Evolutionary conservation across 345 rosid genomes (phyloP).

Genomic region (Salix caprea): DNA sequence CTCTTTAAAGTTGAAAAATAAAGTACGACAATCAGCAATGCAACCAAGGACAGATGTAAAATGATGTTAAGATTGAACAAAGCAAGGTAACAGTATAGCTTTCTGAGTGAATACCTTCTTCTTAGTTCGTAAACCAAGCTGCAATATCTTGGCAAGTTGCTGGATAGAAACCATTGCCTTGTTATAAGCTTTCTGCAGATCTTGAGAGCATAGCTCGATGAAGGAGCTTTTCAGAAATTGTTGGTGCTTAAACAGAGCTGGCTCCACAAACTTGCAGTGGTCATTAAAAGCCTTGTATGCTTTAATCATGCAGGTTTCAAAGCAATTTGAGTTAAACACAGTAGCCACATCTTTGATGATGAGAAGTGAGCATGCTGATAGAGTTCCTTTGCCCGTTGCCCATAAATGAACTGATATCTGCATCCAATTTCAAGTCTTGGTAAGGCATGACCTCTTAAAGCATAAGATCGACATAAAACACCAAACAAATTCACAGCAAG

Average conservation of each 20-base stretch:
- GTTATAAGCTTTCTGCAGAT: constrained; percentile 61
- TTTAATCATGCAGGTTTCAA: constrained; percentile 54
- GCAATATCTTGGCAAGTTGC: constrained; percentile 71
- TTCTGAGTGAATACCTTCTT: constrained; percentile 56
- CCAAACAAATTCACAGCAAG: neutral
- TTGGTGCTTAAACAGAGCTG: constrained; percentile 36
- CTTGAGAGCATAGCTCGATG: constrained; percentile 71
- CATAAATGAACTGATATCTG: constrained; percentile 75
- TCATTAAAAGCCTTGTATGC: constrained; percentile 62
- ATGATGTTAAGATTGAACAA: constrained; percentile 4
- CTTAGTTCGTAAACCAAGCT: constrained; percentile 59
- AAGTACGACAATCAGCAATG: neutral
- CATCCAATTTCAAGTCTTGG: constrained; percentile 6
- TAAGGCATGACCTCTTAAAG: constrained; percentile 5
- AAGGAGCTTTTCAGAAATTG: constrained; percentile 61
- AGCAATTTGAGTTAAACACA: constrained; percentile 55
- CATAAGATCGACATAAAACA: neutral
- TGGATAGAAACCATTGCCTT: constrained; percentile 58
- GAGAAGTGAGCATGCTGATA: constrained; percentile 54
- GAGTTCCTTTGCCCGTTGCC: constrained; percentile 61
- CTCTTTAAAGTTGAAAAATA: neutral
- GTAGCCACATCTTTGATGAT: constrained; percentile 52
- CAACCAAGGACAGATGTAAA: neutral
- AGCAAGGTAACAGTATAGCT: constrained; percentile 3
- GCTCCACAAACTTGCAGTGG: constrained; percentile 57